A percentile compares a stretch with the other conserved stretches of the same genome.
These are phyloP conservation scores for Dryas drummondii DNA, from an alignment of 306 rosid species.

Conservation along the genomic window DNA sequence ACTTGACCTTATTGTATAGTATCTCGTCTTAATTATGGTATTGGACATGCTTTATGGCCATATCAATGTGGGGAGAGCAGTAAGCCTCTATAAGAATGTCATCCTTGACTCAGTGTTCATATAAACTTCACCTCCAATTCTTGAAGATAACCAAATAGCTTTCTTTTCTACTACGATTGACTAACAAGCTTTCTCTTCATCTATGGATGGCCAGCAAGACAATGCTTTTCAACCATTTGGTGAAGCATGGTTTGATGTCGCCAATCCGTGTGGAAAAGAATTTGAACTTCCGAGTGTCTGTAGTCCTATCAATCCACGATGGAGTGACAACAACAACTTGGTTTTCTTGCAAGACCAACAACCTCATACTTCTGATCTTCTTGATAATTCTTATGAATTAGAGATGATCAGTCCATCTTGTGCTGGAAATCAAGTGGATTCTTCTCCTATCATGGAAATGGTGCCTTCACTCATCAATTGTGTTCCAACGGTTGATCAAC, in stretches of 20 bases:
- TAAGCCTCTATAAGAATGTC: neutral
- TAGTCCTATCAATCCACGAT: neutral
- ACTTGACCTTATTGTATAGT: too few species aligned
- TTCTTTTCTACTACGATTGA: neutral
- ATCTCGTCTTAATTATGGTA: too few species aligned
- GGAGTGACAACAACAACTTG: constrained; percentile 5
- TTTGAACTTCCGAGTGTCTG: constrained; percentile 16
- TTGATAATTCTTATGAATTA: neutral
- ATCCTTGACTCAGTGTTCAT: neutral
- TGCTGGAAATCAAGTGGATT: neutral
- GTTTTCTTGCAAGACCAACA: neutral
- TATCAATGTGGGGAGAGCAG: too few species aligned
- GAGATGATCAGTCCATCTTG: neutral
- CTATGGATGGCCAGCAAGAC: constrained; percentile 2
- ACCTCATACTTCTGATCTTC: neutral
- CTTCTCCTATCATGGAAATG: constrained; percentile 11
- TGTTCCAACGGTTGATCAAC: neutral
- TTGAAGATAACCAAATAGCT: neutral
- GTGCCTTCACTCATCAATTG: neutral
- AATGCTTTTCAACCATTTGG: neutral
- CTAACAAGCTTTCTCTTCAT: neutral
- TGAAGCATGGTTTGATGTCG: constrained; percentile 15
- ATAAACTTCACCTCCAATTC: too few species aligned
- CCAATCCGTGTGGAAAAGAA: constrained; percentile 15
- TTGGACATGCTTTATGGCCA: too few species aligned